These are phyloP conservation scores for Lizonia empirigonia DNA, from an alignment of 2,329 filamentous ascomycete genomes.

Conservation along the genomic window DNA sequence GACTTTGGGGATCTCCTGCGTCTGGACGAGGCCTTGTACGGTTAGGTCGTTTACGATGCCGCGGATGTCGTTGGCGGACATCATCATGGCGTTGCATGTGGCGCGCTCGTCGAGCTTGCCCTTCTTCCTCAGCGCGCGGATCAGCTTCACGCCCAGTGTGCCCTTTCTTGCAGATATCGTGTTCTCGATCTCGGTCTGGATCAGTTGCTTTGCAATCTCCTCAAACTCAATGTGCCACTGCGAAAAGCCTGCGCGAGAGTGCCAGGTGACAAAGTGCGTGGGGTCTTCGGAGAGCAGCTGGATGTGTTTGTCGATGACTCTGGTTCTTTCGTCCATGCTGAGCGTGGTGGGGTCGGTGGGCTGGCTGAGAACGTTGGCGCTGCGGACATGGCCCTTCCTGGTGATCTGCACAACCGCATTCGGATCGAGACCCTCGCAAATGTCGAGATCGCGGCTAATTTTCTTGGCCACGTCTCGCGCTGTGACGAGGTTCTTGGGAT, in stretches of 20 bases:
- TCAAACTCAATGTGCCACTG: slow-evolving; percentile 86
- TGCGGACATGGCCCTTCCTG: slow-evolving; percentile 29
- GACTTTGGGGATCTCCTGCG: slow-evolving; percentile 93
- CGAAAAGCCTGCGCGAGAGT: slow-evolving; percentile 65
- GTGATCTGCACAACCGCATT: slow-evolving; percentile 33
- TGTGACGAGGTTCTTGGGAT: slow-evolving; percentile 45
- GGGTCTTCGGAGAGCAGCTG: slow-evolving; percentile 72
- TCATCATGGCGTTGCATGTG: slow-evolving; percentile 77
- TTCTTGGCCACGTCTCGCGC: slow-evolving; percentile 50
- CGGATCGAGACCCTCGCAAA: slow-evolving; percentile 46
- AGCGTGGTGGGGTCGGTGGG: slow-evolving; percentile 36
- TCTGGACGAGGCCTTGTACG: slow-evolving; percentile 81
- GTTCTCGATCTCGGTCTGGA: slow-evolving; percentile 79
- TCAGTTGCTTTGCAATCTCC: slow-evolving; percentile 71
- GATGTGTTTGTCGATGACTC: slow-evolving; percentile 71
- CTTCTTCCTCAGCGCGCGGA: slow-evolving; percentile 81
- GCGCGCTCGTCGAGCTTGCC: slow-evolving; percentile 96
- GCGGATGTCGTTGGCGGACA: slow-evolving; percentile 84
- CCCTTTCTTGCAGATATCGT: slow-evolving; percentile 81
- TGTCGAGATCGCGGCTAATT: slow-evolving; percentile 50
- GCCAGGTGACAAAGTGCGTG: slow-evolving; percentile 68
- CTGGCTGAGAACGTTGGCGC: slow-evolving; percentile 28
- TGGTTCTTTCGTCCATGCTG: slow-evolving; percentile 30
- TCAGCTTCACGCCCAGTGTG: slow-evolving; percentile 76
- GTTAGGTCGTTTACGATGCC: slow-evolving; percentile 85